Evolutionary conservation across 345 rosid genomes (phyloP), one percentile per base, ranked within the genome.

Genomic region (Leavenworthia alabamica): DNA sequence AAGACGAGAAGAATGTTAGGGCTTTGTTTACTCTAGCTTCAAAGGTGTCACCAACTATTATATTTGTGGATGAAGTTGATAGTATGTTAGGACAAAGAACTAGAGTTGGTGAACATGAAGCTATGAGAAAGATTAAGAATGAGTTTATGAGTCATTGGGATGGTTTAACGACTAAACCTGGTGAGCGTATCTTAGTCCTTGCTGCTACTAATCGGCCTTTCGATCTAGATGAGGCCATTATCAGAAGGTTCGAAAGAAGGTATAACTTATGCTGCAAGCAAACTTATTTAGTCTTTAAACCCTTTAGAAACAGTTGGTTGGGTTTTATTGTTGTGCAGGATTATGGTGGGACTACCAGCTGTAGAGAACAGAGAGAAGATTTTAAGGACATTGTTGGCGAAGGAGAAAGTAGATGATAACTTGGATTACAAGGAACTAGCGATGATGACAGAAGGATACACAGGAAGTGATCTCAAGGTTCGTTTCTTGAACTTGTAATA

Each of bases 91-190:
- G 99, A 29, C 97, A 89, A 60, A 73, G 99, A 55, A 82, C 96
- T 0, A 79, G 92, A 74, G 91, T 80, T 15, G 97, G 99, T 32
- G 99, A 89, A 76, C 94, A 89, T 64, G 99, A 93, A 74, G 97
- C 97, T 37, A 85, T 85, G 92, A 58, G 91, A 29, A 85, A 83
- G 80, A 83, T 85, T 23, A 85, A 85, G 71, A 85, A 88, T 48
- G 96, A 85, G 86, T 88, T 85, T 63, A 88, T 88, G 96, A 74
- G 85, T 55, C 96, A 87, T 27, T 93, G 97, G 99, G 99, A 93
- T 60, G 99, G 96, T 7, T 82, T 89, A 11, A 37, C 78, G 75
- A 81, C 97, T 14, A 84, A 85, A 66, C 73, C 79, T 17, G 92
- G 90, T 8, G 95, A 85, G 66, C 83, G 86, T 17, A 87, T 89